Percentiles rank a stretch among this genome's conserved stretches.
These are phyloP conservation scores for Mortierella sp. DNA, from an alignment of 371 early-diverging fungal species.

Conservation along the genomic window DNA sequence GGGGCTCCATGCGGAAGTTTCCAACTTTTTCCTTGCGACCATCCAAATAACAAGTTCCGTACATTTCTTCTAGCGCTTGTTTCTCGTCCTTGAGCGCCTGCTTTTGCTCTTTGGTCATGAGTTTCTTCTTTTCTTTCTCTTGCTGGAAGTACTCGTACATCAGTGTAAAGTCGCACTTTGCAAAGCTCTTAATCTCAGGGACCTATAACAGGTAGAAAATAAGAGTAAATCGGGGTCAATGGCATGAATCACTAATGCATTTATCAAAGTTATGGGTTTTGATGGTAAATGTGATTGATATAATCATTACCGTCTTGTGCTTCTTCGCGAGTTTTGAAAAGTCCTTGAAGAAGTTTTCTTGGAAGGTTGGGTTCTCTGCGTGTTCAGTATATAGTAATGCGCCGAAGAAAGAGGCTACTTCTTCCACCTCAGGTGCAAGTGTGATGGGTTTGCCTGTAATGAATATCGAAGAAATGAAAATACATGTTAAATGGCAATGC, in stretches of 20 bases:
- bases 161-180: slow-evolving; percentile 91
- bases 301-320: slow-evolving; percentile 70
- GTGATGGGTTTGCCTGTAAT: slow-evolving; percentile 66
- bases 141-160: slow-evolving; percentile 85
- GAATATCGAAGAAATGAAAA: not conserved
- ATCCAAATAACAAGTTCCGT: slow-evolving; percentile 82
- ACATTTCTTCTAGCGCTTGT: slow-evolving; percentile 77
- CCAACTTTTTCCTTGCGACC: slow-evolving; percentile 97
- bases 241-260: not conserved
- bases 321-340: slow-evolving; percentile 76
- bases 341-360: slow-evolving; percentile 93
- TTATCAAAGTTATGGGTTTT: not conserved
- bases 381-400: slow-evolving; percentile 88
- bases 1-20: slow-evolving; percentile 97
- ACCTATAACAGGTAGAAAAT: slow-evolving; percentile 49
- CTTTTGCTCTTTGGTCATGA: slow-evolving; percentile 93
- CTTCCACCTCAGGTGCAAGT: slow-evolving; percentile 89
- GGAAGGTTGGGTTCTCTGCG: slow-evolving; percentile 86
- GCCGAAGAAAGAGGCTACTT: slow-evolving; percentile 96
- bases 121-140: slow-evolving; percentile 85
- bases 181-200: slow-evolving; percentile 82
- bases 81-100: slow-evolving; percentile 83
- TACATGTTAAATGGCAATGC: not conserved
- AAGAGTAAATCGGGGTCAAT: not conserved
- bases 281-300: not conserved